Evolutionary conservation across 179 eudicot genomes (phyloP), one percentile per base, ranked within the genome.

Genomic region (Beta lomatogona): DNA sequence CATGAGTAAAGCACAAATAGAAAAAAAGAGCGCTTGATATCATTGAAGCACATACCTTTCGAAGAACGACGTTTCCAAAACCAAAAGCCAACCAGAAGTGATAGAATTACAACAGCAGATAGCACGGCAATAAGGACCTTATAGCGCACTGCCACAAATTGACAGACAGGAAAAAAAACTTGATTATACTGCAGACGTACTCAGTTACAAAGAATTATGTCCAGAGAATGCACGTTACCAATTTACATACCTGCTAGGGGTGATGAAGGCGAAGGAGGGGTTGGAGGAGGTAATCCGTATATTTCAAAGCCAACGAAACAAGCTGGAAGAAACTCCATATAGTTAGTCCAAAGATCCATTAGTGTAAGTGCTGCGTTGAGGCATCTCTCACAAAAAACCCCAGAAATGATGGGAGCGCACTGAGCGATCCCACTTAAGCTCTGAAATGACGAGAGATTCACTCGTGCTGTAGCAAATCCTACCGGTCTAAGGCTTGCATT

Each of bases 401-500:
- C 82, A 28, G 72, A 67, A 22, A 83, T 83, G 57, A 75, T 75
- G 9, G 82, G 86, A 52, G 77, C 77, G 25, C 86, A 83, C 57
- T 78, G 82, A 12, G 52, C 70, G 7, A 78, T 36, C 25, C 79
- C 81, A 5, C 73, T 36, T 58, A 79, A 66, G n/a, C 41, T 45
- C 65, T 52, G 53, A 57, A 54, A 10, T 5, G 45, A 3, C 11
- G 79, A 67, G 10, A 83, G 79, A 11, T 48, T 31, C 13, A 67
- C 69, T 36, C 15, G 25, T 58, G 54, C 19, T n/a, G 86, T 83
- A 10, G 80, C 73, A 52, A 58, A 83, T 6, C 82, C 82, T 10
- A 8, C 44, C 8, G 50, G 77, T 16, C 16, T 75, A 31, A 75
- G 73, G 79, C 83, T 80, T 1, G 6, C 53, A 19, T 79, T 80